These are phyloP conservation scores for Suhomyces coccinellae DNA, from an alignment of 1,139 yeast species.

Conservation along the genomic window DNA sequence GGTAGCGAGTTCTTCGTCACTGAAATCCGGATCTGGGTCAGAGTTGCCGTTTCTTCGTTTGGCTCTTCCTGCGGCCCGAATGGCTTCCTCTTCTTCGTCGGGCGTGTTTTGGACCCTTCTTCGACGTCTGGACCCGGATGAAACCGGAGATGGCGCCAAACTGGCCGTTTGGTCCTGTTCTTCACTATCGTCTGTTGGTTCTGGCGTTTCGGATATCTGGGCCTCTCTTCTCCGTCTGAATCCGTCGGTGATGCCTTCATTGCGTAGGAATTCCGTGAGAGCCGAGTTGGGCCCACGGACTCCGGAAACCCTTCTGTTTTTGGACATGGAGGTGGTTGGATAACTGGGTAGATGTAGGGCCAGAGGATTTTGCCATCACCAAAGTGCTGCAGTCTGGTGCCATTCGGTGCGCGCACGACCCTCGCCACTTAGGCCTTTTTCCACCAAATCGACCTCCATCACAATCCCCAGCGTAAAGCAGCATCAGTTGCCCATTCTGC, in stretches of 20 bases:
- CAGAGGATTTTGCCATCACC: neutral
- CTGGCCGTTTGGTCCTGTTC: neutral
- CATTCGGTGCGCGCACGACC: neutral
- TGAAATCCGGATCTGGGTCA: conserved; percentile 31
- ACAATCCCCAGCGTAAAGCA: neutral
- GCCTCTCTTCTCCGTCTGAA: conserved; percentile 60
- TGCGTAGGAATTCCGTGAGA: conserved; percentile 66
- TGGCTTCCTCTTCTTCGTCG: conserved; percentile 33
- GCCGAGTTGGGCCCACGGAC: conserved; percentile 82
- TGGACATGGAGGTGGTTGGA: conserved; percentile 20
- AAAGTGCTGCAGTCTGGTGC: neutral
- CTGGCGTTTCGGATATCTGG: conserved; percentile 10
- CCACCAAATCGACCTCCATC: neutral
- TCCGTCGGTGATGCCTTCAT: conserved; percentile 86
- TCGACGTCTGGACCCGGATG: neutral
- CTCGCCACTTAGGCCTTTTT: neutral
- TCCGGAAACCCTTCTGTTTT: conserved; percentile 32
- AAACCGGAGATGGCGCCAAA: neutral
- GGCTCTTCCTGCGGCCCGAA: conserved; percentile 43
- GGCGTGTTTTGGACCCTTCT: conserved; percentile 3
- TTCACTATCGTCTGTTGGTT: conserved; percentile 4
- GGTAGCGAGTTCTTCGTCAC: conserved; percentile 27
- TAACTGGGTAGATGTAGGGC: neutral
- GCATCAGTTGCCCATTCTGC: neutral
- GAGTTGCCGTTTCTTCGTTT: conserved; percentile 25